phyloP scores from a whole-genome alignment of 768 basidiomycete species.

The Podaxis mareebaensis region DNA sequence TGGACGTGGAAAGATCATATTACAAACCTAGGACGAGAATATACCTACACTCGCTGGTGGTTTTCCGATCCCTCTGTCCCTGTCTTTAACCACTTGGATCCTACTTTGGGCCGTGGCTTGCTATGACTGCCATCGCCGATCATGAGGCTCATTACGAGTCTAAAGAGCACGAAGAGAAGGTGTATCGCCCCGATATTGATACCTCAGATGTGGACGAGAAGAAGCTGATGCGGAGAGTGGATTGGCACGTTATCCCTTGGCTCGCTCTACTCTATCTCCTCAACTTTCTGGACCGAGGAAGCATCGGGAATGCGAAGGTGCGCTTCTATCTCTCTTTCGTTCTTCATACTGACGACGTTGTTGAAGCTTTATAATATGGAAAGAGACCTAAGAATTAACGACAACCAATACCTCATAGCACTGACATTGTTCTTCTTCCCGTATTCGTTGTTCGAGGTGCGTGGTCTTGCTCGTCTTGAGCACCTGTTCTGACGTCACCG shows the following conservation, averaged over 20 bases:
- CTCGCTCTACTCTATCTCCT: slow-evolving; percentile 71
- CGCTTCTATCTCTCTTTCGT: slow-evolving; percentile 16
- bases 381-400: slow-evolving; percentile 55
- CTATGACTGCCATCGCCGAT: neutral
- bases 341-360: neutral
- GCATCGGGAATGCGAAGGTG: slow-evolving; percentile 77
- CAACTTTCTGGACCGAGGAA: slow-evolving; percentile 67
- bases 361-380: slow-evolving; percentile 60
- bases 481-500: slow-evolving; percentile 5
- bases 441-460: slow-evolving; percentile 69
- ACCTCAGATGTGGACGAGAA: slow-evolving; percentile 54
- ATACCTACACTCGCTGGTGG: neutral
- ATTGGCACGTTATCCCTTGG: slow-evolving; percentile 74
- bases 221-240: slow-evolving; percentile 59
- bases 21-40: neutral
- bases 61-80: neutral
- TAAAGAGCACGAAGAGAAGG: slow-evolving; percentile 20
- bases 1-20: slow-evolving; percentile 7
- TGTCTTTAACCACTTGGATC: neutral
- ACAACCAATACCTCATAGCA: slow-evolving; percentile 67
- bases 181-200: slow-evolving; percentile 55
- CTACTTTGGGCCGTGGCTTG: neutral
- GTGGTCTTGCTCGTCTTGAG: slow-evolving; percentile 5
- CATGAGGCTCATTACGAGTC: neutral
- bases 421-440: slow-evolving; percentile 79